These are phyloP conservation scores for Saccharum spontaneum DNA, from an alignment of 176 grass and related monocot species.

Conservation along the genomic window DNA sequence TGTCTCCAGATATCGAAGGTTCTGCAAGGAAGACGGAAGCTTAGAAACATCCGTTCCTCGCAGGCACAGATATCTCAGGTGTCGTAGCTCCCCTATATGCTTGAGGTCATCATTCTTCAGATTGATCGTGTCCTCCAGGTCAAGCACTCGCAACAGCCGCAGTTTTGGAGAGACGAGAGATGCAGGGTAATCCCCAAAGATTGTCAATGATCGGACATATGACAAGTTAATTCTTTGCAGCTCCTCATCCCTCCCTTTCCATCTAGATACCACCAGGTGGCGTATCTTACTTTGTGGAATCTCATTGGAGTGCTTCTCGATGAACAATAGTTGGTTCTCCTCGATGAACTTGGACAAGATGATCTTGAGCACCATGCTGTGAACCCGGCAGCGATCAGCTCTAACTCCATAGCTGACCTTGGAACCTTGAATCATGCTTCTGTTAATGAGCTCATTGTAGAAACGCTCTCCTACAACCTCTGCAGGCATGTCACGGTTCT, in stretches of 20 bases:
- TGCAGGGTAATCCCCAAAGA: conserved; percentile 12
- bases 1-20: conserved; percentile 40
- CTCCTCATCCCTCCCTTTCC: conserved; percentile 5
- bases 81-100: conserved; percentile 26
- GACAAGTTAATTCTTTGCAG: conserved; percentile 10
- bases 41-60: background rate
- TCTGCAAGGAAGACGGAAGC: conserved; percentile 39
- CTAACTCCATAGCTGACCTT: background rate
- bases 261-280: conserved; percentile 38
- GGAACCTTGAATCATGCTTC: conserved; percentile 44
- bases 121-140: conserved; percentile 28
- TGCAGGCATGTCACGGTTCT: conserved; percentile 12
- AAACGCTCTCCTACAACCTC: conserved; percentile 29
- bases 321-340: conserved; percentile 46
- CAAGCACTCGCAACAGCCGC: conserved; percentile 35
- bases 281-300: conserved; percentile 41
- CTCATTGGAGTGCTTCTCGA: background rate
- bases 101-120: conserved; percentile 29
- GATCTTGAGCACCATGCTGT: conserved; percentile 43
- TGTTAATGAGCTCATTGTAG: conserved; percentile 49
- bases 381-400: conserved; percentile 32
- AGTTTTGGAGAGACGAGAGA: conserved; percentile 15
- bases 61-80: conserved; percentile 37
- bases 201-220: conserved; percentile 37
- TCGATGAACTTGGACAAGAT: conserved; percentile 42